Evolutionary conservation across 2,329 filamentous ascomycete species (phyloP).

Genomic region (Sclerotinia trifoliorum): DNA sequence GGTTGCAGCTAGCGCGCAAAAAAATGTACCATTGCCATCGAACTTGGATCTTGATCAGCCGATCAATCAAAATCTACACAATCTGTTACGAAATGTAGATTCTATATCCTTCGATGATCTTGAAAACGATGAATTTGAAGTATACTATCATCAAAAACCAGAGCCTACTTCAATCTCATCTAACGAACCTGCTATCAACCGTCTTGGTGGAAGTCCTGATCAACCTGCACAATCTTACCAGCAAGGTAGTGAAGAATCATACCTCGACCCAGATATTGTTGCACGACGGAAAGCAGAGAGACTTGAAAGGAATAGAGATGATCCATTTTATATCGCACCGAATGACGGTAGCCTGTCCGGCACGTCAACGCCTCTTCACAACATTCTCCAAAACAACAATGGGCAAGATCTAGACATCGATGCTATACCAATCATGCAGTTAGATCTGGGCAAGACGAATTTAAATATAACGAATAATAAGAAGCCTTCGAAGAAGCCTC

Average conservation of each 20-base stretch:
- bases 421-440: slow-evolving; percentile 91
- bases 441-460: slow-evolving; percentile 65
- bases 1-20: slow-evolving; percentile 77
- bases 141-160: slow-evolving; percentile 54
- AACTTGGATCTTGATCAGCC: slow-evolving; percentile 76
- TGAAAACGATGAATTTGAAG: slow-evolving; percentile 65
- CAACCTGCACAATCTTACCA: slow-evolving; percentile 55
- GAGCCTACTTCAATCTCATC: slow-evolving; percentile 46
- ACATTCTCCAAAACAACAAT: slow-evolving; percentile 69
- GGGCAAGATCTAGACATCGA: slow-evolving; percentile 84
- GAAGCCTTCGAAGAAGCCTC: slow-evolving; percentile 45
- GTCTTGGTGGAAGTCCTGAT: slow-evolving; percentile 49
- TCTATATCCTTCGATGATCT: slow-evolving; percentile 49
- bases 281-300: slow-evolving; percentile 75
- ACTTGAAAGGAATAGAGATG: slow-evolving; percentile 79
- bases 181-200: slow-evolving; percentile 55
- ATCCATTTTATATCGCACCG: slow-evolving; percentile 86
- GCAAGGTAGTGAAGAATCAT: slow-evolving; percentile 60
- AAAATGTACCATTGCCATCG: slow-evolving; percentile 77
- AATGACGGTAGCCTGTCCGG: slow-evolving; percentile 53
- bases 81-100: slow-evolving; percentile 60
- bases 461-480: slow-evolving; percentile 36
- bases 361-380: slow-evolving; percentile 74
- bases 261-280: slow-evolving; percentile 70
- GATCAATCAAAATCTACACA: slow-evolving; percentile 72